Base-by-base conservation (phyloP, 2,329 filamentous ascomycete species). In the Trichoderma guizhouense region DNA sequence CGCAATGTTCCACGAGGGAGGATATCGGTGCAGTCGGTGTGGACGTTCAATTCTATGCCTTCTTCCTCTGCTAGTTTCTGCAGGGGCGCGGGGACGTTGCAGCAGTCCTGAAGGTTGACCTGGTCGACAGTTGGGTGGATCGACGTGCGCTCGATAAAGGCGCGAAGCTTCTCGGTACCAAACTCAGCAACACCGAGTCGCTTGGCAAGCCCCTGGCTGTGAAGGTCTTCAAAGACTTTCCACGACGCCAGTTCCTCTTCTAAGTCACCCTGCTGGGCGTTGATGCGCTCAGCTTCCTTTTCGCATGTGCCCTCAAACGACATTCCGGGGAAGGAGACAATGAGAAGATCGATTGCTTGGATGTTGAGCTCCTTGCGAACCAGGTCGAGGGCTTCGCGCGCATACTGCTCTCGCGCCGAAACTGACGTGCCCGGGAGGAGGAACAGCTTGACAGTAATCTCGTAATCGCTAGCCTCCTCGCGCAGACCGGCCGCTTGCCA, bases 91-190 rank as follows among this genome's bases (percentile, higher is more conserved):
- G 96, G 96, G 57, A 98, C 96, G 61, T 94, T 95, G 83, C 96
- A 99, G 85, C 95, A 98, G 82, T 98, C 93, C 77, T 93, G 91
- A 65, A 97, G 89, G 80, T 98, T 98, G 86, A 99, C 97, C 86
- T 99, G 96, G 81, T 98, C 91, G 53, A 98, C 95, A 24, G 89
- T 88, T 0, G 96, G 96, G 75, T 88, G 89, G 73, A 97, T 85
- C 53, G 85, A 86, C 26, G 93, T 92, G 73, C 89, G 86, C 55
- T 89, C 86, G 30, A 98, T 84, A 77, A 99, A 95, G 15, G 89
- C 89, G n/a, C 87, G 83, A 47, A 99, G 85, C 77, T 96, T 92
- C 76, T 94, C 90, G 76, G 90, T 93, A 70, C 95, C 95, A 79
- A 98, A 98, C 81, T 99, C 96, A 64, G 96, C 90, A 30, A 98